These are phyloP conservation scores for Trypanosoma rangeli DNA, from an alignment of 208 protist genomes.

Conservation along the genomic window DNA sequence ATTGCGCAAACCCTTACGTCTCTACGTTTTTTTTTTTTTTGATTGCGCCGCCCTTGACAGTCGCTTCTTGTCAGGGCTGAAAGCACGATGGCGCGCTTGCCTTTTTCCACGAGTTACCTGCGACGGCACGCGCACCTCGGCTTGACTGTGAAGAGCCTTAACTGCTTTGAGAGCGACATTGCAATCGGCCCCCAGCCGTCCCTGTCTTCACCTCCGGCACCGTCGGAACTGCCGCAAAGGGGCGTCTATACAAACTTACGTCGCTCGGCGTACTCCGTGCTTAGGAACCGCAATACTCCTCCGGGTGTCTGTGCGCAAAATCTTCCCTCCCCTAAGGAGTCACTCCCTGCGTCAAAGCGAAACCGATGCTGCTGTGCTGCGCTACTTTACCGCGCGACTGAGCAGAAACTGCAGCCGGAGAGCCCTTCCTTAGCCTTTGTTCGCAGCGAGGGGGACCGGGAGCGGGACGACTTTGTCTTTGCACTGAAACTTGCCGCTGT, in stretches of 20 bases:
- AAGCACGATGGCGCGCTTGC: constrained; percentile 5
- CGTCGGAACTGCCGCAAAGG: neutral
- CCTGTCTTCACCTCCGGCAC: neutral
- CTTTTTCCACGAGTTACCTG: constrained; percentile 10
- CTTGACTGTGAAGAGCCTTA: constrained; percentile 30
- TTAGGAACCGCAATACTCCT: constrained; percentile 41
- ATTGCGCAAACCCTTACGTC: neutral
- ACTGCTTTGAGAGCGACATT: constrained; percentile 25
- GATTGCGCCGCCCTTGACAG: neutral
- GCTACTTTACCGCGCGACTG: constrained; percentile 26
- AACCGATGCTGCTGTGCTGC: constrained; percentile 39
- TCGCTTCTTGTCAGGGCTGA: neutral
- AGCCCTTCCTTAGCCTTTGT: neutral
- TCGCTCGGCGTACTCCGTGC: constrained; percentile 71
- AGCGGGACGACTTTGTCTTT: constrained; percentile 61
- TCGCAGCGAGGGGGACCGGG: constrained; percentile 27
- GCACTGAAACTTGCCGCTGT: constrained; percentile 53
- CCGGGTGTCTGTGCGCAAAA: constrained; percentile 42
- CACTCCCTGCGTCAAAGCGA: neutral
- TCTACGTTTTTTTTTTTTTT: constrained; percentile 5
- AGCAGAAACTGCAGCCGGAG: neutral
- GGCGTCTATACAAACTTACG: constrained; percentile 14
- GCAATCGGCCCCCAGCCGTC: neutral
- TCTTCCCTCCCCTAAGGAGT: constrained; percentile 25
- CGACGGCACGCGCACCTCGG: constrained; percentile 2